Evolutionary conservation across 2,329 filamentous ascomycete genomes (phyloP).

Genomic region (Leptographium galeiforme): DNA sequence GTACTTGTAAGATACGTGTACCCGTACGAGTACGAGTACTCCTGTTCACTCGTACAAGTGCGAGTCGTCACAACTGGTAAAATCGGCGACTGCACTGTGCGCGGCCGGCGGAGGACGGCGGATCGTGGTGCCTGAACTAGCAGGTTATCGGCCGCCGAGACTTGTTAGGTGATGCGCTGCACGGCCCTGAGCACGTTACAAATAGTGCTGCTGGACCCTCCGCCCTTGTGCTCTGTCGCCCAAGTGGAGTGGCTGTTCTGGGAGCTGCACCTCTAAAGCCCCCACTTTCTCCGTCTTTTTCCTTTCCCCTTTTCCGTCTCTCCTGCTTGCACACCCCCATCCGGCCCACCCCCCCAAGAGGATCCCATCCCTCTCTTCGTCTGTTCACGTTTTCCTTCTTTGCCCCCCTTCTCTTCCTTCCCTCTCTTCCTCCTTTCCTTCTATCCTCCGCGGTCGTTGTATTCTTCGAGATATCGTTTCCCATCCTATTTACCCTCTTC

Average conservation of each 20-base stretch:
- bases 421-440: slow-evolving; percentile 17
- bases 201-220: not conserved
- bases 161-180: not conserved
- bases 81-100: not conserved
- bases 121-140: too few species aligned
- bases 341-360: not conserved
- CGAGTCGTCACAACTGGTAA: too few species aligned
- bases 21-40: too few species aligned
- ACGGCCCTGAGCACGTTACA: not conserved
- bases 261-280: slow-evolving; percentile 6
- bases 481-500: slow-evolving; percentile 19
- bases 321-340: not conserved
- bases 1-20: too few species aligned
- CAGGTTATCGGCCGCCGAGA: not conserved
- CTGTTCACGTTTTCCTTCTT: slow-evolving; percentile 4
- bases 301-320: slow-evolving; percentile 4
- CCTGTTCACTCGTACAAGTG: too few species aligned
- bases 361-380: slow-evolving; percentile 3
- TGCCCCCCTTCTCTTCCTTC: slow-evolving; percentile 14
- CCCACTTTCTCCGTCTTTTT: slow-evolving; percentile 10
- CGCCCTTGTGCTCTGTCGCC: not conserved
- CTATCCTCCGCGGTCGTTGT: slow-evolving; percentile 18
- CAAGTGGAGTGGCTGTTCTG: slow-evolving; percentile 1
- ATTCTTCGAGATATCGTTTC: slow-evolving; percentile 6
- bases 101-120: not conserved